Evolutionary conservation across 139 green algal genomes (phyloP).

Genomic region (Coccomyxa sp.): DNA sequence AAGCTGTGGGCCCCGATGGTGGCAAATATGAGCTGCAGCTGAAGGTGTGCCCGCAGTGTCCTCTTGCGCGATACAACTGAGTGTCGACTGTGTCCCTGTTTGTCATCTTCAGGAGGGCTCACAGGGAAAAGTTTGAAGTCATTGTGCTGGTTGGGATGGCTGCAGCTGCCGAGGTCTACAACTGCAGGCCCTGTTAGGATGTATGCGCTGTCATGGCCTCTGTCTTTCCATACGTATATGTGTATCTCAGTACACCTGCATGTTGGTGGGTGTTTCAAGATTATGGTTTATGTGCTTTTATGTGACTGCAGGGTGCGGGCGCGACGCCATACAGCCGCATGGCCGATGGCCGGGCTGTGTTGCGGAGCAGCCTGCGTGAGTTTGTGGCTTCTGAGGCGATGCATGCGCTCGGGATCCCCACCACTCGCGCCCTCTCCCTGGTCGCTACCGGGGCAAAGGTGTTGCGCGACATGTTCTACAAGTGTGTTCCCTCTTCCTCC

Average conservation of each 20-base stretch:
- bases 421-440: constrained; percentile 82
- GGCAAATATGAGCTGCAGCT: constrained; percentile 90
- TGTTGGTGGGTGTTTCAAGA: too few relatives aligned
- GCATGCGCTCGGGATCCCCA: constrained; percentile 79
- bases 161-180: too few relatives aligned
- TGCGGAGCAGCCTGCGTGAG: constrained; percentile 81
- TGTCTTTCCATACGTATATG: too few relatives aligned
- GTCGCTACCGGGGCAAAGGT: constrained; percentile 80
- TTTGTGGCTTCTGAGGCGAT: constrained; percentile 89
- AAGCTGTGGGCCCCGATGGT: constrained; percentile 46
- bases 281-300: too few relatives aligned
- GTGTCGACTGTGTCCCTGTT: too few relatives aligned
- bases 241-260: too few relatives aligned
- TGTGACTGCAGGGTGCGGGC: constrained; percentile 64
- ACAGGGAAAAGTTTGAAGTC: too few relatives aligned
- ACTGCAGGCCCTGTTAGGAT: too few relatives aligned
- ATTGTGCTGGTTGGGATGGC: too few relatives aligned
- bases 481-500: background rate
- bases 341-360: constrained; percentile 85
- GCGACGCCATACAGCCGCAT: constrained; percentile 87
- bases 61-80: too few relatives aligned
- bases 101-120: background rate
- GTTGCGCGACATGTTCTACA: constrained; percentile 82
- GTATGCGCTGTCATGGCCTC: too few relatives aligned
- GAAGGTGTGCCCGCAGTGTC: constrained; percentile 45